These are phyloP conservation scores for Curvularia hawaiiensis DNA, from an alignment of 2,329 filamentous ascomycete species.

Conservation along the genomic window DNA sequence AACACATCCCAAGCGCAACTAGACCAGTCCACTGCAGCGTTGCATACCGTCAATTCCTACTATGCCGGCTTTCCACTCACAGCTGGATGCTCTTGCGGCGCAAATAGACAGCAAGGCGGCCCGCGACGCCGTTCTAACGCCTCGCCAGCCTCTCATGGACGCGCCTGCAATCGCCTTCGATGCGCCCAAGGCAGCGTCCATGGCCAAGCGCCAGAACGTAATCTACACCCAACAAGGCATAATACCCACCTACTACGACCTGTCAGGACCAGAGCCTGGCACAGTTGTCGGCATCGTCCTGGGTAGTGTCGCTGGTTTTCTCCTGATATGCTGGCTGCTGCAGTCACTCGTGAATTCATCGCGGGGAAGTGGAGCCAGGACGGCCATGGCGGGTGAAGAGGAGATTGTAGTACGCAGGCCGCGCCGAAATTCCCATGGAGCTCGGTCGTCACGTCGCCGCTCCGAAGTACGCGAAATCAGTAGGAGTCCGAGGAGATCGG, in stretches of 20 bases:
- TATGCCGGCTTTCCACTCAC: slow-evolving; percentile 38
- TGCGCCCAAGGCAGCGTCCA: slow-evolving; percentile 17
- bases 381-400: slow-evolving; percentile 56
- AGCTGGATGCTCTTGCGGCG: slow-evolving; percentile 26
- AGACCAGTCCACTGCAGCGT: slow-evolving; percentile 14
- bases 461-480: slow-evolving; percentile 47
- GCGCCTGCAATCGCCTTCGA: slow-evolving; percentile 18
- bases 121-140: slow-evolving; percentile 22
- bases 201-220: slow-evolving; percentile 29
- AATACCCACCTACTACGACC: slow-evolving; percentile 67
- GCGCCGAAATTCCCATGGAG: slow-evolving; percentile 37
- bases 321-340: slow-evolving; percentile 59
- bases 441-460: slow-evolving; percentile 39
- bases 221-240: slow-evolving; percentile 42
- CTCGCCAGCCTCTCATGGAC: slow-evolving; percentile 27
- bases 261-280: slow-evolving; percentile 59
- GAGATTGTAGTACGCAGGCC: slow-evolving; percentile 60
- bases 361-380: slow-evolving; percentile 35
- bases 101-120: slow-evolving; percentile 32
- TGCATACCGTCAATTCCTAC: slow-evolving; percentile 15
- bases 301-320: slow-evolving; percentile 59
- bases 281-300: slow-evolving; percentile 66
- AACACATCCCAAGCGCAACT: slow-evolving; percentile 11
- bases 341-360: slow-evolving; percentile 48
- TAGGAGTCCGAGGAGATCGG: slow-evolving; percentile 42